Conservation (phyloP, 1,139 yeast species). For the Magnusiomyces tetraspermus region DNA sequence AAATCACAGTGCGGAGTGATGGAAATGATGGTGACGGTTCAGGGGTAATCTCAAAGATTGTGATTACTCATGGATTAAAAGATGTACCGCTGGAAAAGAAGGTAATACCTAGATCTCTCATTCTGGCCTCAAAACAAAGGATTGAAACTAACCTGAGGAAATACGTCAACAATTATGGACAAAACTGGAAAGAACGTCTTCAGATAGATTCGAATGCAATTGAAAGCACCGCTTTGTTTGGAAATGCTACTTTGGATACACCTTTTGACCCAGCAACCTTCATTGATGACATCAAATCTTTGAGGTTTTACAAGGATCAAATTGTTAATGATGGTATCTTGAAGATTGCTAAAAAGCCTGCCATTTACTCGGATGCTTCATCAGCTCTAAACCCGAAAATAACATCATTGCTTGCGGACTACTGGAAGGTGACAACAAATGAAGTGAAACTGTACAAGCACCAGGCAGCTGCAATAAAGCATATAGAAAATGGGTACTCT, state of each 20-base stretch:
- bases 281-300: neutral
- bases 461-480: constrained; percentile 67
- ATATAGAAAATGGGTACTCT: constrained; percentile 45
- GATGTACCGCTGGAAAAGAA: too few relatives aligned
- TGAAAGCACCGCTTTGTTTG: too few relatives aligned
- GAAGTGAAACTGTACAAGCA: constrained; percentile 54
- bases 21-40: neutral
- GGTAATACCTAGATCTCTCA: neutral
- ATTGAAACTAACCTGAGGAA: neutral
- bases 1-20: neutral
- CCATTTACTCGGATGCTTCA: neutral
- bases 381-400: neutral
- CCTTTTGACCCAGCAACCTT: neutral
- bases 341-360: neutral
- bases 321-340: neutral
- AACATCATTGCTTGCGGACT: constrained; percentile 8
- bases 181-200: neutral
- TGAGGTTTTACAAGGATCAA: constrained; percentile 1
- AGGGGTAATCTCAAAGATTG: neutral
- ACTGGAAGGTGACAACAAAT: constrained; percentile 31
- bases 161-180: neutral
- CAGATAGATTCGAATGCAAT: neutral
- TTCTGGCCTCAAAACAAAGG: neutral
- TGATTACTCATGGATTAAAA: too few relatives aligned
- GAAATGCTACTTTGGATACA: too few relatives aligned